A percentile compares a stretch with the other conserved stretches of the same genome.
phyloP scores from a whole-genome alignment of 257 asterid species.

The Jaltomata sinuosa region DNA sequence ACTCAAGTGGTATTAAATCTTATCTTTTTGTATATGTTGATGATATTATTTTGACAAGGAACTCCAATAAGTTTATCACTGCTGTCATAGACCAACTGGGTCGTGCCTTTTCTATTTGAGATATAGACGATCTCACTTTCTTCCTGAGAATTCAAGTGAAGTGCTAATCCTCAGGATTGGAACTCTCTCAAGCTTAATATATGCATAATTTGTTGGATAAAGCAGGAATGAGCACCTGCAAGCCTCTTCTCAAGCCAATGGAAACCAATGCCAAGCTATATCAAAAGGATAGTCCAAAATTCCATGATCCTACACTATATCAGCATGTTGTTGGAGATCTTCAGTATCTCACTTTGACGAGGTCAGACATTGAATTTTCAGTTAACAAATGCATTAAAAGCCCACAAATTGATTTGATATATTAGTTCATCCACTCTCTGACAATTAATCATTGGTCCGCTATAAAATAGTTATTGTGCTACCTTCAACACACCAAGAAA shows the following conservation, averaged over 20 bases:
- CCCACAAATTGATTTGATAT: too few relatives aligned
- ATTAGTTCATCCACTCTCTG: neutral
- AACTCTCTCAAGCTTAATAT: neutral
- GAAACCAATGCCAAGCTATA: too few relatives aligned
- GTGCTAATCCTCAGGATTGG: neutral
- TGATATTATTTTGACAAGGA: too few relatives aligned
- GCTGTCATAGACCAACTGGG: neutral
- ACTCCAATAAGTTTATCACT: neutral
- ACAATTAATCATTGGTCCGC: neutral
- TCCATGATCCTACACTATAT: too few relatives aligned
- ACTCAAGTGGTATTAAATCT: too few relatives aligned
- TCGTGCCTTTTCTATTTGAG: neutral
- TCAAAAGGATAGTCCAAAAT: too few relatives aligned
- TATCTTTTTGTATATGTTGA: too few relatives aligned
- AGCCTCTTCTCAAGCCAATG: neutral
- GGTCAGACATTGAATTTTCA: too few relatives aligned
- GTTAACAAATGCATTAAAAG: neutral
- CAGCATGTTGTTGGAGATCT: too few relatives aligned
- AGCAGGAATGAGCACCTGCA: neutral
- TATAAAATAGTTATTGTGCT: neutral
- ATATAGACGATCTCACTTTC: neutral
- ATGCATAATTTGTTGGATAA: too few relatives aligned
- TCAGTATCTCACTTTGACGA: too few relatives aligned
- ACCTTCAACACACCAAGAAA: too few relatives aligned
- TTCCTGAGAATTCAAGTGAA: neutral